These are phyloP conservation scores for Globisporangium cystogenes DNA, from an alignment of 352 stramenopile genomes.

Conservation along the genomic window DNA sequence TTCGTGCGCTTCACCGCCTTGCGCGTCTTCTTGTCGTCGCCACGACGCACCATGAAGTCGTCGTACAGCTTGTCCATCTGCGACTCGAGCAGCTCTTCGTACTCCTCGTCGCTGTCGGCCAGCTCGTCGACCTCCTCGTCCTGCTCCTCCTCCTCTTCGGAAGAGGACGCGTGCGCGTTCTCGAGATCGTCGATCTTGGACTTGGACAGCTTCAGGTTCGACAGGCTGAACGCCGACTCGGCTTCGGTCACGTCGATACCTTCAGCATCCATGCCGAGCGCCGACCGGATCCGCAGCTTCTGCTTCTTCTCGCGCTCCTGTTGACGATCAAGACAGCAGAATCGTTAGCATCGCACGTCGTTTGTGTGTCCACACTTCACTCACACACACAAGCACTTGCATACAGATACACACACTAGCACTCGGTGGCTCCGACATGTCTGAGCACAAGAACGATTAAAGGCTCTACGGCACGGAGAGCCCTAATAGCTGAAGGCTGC, in stretches of 20 bases:
- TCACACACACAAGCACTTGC: constrained; percentile 11
- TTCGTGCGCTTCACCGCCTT: constrained; percentile 86
- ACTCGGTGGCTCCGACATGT: constrained; percentile 29
- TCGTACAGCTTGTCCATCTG: constrained; percentile 88
- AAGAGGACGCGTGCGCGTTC: constrained; percentile 46
- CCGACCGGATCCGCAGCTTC: constrained; percentile 76
- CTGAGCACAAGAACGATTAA: constrained; percentile 90
- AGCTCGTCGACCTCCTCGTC: constrained; percentile 31
- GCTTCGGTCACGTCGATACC: constrained; percentile 79
- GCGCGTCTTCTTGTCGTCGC: constrained; percentile 75
- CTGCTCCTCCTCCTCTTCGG: constrained; percentile 32
- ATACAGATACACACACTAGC: constrained; percentile 16
- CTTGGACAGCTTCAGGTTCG: constrained; percentile 72
- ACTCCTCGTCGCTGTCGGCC: constrained; percentile 71
- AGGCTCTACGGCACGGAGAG: constrained; percentile 58
- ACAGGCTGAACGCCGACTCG: constrained; percentile 76
- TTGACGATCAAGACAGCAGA: constrained; percentile 8
- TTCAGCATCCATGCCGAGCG: constrained; percentile 78
- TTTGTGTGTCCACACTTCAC: background rate
- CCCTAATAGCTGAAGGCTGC: constrained; percentile 90
- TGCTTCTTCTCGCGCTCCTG: constrained; percentile 85
- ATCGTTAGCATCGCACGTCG: background rate
- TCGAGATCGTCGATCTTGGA: constrained; percentile 74
- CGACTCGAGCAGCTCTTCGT: constrained; percentile 67
- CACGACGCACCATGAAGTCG: constrained; percentile 66